Evolutionary conservation across 805 yeast species (phyloP).

Genomic region (Danielozyma ontarioensis): DNA sequence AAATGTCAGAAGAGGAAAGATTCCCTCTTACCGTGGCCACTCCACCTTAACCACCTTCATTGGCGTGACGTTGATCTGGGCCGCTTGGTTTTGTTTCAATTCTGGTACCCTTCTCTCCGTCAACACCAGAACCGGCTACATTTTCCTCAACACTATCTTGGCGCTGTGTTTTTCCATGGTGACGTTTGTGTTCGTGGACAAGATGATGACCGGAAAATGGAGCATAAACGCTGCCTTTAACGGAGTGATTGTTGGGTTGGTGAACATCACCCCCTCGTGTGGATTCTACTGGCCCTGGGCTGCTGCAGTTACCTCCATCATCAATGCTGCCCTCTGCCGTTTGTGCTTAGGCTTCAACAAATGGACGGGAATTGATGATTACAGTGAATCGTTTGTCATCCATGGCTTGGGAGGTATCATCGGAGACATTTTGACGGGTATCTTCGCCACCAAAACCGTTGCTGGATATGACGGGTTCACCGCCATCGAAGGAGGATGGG

Average conservation of each 20-base stretch:
- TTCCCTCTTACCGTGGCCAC: conserved; percentile 23
- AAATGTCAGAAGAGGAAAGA: conserved; percentile 19
- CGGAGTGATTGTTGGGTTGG: conserved; percentile 43
- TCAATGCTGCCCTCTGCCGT: conserved; percentile 36
- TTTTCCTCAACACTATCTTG: conserved; percentile 44
- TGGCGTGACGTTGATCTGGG: conserved; percentile 44
- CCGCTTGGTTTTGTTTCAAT: conserved; percentile 47
- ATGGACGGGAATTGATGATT: conserved; percentile 42
- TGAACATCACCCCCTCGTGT: conserved; percentile 44
- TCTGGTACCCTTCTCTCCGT: conserved; percentile 40
- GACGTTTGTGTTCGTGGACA: conserved; percentile 41
- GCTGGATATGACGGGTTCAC: conserved; percentile 42
- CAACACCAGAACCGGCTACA: conserved; percentile 39
- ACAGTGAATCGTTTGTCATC: conserved; percentile 39
- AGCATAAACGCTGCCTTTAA: conserved; percentile 40
- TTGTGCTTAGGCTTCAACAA: conserved; percentile 28
- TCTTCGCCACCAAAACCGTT: conserved; percentile 40
- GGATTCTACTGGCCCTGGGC: conserved; percentile 45
- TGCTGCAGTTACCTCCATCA: conserved; percentile 37
- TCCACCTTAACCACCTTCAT: conserved; percentile 33
- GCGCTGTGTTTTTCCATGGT: conserved; percentile 47
- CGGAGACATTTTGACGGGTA: conserved; percentile 39
- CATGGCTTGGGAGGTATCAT: conserved; percentile 46
- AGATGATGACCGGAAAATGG: conserved; percentile 33
- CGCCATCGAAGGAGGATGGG: conserved; percentile 43